Evolutionary conservation across 2,329 filamentous ascomycete species (phyloP).

Genomic region (Fonsecaea erecta): DNA sequence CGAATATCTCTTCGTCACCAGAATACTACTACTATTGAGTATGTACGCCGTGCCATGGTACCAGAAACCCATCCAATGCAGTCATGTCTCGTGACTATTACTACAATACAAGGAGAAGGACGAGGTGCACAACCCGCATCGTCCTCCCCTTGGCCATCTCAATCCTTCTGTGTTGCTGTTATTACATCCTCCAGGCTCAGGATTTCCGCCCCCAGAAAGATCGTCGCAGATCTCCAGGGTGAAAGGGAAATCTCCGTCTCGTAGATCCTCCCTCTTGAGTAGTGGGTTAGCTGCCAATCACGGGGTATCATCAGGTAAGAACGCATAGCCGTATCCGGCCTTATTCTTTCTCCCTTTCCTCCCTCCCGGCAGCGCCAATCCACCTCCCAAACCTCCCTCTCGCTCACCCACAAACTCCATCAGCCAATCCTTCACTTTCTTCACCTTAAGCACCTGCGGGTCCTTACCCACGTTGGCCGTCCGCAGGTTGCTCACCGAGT

Average conservation of each 20-base stretch:
- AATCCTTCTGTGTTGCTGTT: constrained; percentile 13
- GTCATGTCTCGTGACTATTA: constrained; percentile 18
- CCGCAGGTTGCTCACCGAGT: constrained; percentile 58
- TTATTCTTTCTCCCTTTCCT: constrained; percentile 19
- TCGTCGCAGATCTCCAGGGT: constrained; percentile 5
- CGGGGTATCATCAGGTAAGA: constrained; percentile 49
- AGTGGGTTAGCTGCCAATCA: constrained; percentile 20
- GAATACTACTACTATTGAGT: background rate
- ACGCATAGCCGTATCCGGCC: constrained; percentile 21
- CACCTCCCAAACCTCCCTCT: constrained; percentile 31
- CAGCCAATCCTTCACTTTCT: constrained; percentile 75
- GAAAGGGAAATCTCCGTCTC: constrained; percentile 23
- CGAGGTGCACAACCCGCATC: background rate
- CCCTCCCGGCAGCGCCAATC: constrained; percentile 13
- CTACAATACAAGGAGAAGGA: constrained; percentile 19
- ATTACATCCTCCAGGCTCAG: constrained; percentile 21
- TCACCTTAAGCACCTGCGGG: constrained; percentile 66
- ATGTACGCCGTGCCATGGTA: background rate
- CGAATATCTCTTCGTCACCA: background rate
- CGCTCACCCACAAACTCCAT: constrained; percentile 65
- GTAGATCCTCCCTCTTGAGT: background rate
- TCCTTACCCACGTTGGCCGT: constrained; percentile 41
- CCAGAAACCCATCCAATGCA: background rate
- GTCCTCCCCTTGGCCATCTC: background rate
- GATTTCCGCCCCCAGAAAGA: background rate